These are phyloP conservation scores for Leccinum brunneo-olivaceum DNA, from an alignment of 1,284 basidiomycete genomes.

Conservation along the genomic window DNA sequence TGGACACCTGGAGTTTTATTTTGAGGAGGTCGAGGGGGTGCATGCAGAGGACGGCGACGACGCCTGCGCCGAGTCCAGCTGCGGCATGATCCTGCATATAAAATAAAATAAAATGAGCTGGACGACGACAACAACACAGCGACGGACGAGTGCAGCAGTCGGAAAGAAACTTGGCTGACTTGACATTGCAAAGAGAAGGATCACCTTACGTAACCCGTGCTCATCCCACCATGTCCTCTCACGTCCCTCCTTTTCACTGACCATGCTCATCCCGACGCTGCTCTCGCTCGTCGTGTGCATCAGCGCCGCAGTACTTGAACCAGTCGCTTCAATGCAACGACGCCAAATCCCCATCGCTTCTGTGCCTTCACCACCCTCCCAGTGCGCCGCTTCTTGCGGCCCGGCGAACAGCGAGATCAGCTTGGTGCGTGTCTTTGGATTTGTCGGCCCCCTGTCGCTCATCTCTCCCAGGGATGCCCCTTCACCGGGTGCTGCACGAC, in stretches of 20 bases:
- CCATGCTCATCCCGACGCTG: constrained; percentile 12
- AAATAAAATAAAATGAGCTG: too few relatives aligned
- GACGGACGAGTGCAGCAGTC: constrained; percentile 54
- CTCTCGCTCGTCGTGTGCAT: constrained; percentile 7
- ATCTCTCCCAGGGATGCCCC: constrained; percentile 24
- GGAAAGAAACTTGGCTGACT: constrained; percentile 60
- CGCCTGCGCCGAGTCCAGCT: constrained; percentile 89
- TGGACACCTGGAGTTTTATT: constrained; percentile 91
- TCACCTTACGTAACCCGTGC: constrained; percentile 12
- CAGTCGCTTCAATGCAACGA: not conserved
- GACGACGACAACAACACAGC: too few relatives aligned
- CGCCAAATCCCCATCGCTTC: constrained; percentile 15
- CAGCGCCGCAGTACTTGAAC: constrained; percentile 3
- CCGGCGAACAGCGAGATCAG: constrained; percentile 25
- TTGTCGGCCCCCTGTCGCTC: not conserved
- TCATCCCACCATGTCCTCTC: constrained; percentile 3
- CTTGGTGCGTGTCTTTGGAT: constrained; percentile 22
- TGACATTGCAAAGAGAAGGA: not conserved
- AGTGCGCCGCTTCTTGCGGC: constrained; percentile 33
- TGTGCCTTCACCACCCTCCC: constrained; percentile 24
- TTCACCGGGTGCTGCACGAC: constrained; percentile 29
- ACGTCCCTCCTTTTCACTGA: constrained; percentile 2
- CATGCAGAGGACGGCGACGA: constrained; percentile 92
- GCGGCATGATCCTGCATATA: constrained; percentile 94
- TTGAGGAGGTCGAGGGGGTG: constrained; percentile 97